phyloP scores from a whole-genome alignment of 768 basidiomycete species.

The Mycena belliarum region DNA sequence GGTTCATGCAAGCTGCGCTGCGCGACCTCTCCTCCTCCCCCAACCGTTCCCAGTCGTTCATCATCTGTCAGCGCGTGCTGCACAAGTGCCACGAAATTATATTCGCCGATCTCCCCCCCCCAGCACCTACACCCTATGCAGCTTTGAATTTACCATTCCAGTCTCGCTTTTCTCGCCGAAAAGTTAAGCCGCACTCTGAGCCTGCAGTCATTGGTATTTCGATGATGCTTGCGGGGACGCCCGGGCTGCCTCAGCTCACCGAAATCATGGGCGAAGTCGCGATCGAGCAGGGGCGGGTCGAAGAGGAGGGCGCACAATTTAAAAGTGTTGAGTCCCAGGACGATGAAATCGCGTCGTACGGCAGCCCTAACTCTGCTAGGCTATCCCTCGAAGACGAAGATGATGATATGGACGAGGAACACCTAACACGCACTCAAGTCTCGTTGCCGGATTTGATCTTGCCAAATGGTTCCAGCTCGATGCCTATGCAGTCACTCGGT shows the following conservation, averaged over 20 bases:
- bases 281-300: constrained; percentile 83
- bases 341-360: constrained; percentile 40
- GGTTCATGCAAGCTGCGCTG: constrained; percentile 98
- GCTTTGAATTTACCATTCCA: constrained; percentile 51
- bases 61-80: constrained; percentile 88
- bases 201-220: constrained; percentile 87
- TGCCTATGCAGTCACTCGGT: constrained; percentile 22
- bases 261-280: constrained; percentile 81
- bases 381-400: constrained; percentile 42
- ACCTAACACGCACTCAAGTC: constrained; percentile 19
- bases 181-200: constrained; percentile 70
- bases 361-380: constrained; percentile 21
- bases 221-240: constrained; percentile 71
- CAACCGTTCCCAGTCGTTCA: constrained; percentile 75
- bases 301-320: constrained; percentile 54
- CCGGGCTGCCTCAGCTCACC: constrained; percentile 75
- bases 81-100: constrained; percentile 96
- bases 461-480: constrained; percentile 19
- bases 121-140: constrained; percentile 67
- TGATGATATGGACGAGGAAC: constrained; percentile 40
- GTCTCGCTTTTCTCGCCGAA: constrained; percentile 53
- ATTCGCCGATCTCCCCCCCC: constrained; percentile 80
- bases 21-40: constrained; percentile 67
- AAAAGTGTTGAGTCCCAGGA: constrained; percentile 51
- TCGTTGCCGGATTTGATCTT: constrained; percentile 18